Evolutionary conservation across 768 basidiomycete genomes (phyloP), one percentile per base, ranked within the genome.

Genomic region (Cyathus striatus): DNA sequence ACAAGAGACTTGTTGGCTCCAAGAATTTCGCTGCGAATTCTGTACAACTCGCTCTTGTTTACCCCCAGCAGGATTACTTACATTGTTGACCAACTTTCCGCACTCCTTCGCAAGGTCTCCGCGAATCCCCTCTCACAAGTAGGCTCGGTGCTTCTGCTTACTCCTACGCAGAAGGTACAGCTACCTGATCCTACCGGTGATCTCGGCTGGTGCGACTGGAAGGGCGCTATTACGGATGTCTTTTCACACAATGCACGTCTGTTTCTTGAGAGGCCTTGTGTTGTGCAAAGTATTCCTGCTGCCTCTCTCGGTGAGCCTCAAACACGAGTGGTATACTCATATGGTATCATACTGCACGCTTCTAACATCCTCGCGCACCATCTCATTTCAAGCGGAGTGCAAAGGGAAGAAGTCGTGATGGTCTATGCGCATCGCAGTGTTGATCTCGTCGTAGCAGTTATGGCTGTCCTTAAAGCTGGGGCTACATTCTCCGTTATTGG

Each of bases 401-500:
- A 93, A 61, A 73, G 90, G 24, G 95, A 94, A 56, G 96, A 99
- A 49, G 92, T 98, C 16, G 92, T 98, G 41, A 97, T 95, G 85
- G 86, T 99, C 16, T 99, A 98, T 57, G 95, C 95, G 2, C 84
- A 96, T 55, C 80, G 96, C 24, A 91, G 90, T 51, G 93, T 97
- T 37, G 95, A 99, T 61, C 83, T 99, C 41, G 90, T 96, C 2
- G 88, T 98, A 3, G 94, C 95, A 4, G 92, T 98, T 6, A 90
- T 99, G 86, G 96, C 90, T 18, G 83, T 94, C 25, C 74, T 98
- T 49, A 97, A 97, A 65, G 90, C 88, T 3, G 96, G 96, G 21
- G 95, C 90, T 1, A 93, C 90, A 3, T 97, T 99, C 68, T 94
- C 90, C 36, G 96, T 99, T 47, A 95, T 98, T 36, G 94, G 92